Conservation (phyloP, 164 flowering plant genomes). For the Taxillus chinensis region DNA sequence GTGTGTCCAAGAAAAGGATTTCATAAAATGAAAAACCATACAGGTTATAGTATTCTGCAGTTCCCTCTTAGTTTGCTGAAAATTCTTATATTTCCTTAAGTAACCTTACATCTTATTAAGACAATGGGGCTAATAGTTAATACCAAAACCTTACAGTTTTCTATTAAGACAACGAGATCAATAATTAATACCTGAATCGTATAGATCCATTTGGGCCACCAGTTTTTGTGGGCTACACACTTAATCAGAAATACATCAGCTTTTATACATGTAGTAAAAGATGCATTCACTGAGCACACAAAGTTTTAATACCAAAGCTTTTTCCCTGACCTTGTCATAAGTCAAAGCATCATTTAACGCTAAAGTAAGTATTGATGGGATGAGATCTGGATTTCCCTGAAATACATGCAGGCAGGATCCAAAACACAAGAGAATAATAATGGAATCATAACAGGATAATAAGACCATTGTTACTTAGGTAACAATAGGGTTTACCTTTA, state of each 20-base stretch:
- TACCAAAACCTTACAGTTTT: too few relatives aligned
- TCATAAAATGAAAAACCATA: too few relatives aligned
- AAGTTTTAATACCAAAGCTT: not conserved
- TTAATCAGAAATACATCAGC: conserved; percentile 19
- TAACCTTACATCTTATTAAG: too few relatives aligned
- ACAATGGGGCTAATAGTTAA: too few relatives aligned
- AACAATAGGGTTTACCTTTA: conserved; percentile 43
- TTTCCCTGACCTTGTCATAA: conserved; percentile 71
- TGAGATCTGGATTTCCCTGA: conserved; percentile 60
- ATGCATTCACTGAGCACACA: not conserved
- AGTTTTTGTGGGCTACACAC: conserved; percentile 76
- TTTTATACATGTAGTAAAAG: not conserved
- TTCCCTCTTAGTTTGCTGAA: too few relatives aligned
- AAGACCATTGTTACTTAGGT: not conserved
- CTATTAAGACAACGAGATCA: not conserved
- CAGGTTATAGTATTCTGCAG: too few relatives aligned
- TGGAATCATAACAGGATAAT: not conserved
- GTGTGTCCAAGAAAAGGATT: too few relatives aligned
- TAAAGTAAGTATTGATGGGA: conserved; percentile 63
- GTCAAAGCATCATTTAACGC: conserved; percentile 78
- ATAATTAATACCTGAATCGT: conserved; percentile 61
- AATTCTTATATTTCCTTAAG: too few relatives aligned
- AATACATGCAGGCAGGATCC: conserved; percentile 1
- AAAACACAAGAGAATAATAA: not conserved
- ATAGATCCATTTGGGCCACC: conserved; percentile 96